These are phyloP conservation scores for Xylariaceae sp. DNA, from an alignment of 2,329 filamentous ascomycete species.

Conservation along the genomic window DNA sequence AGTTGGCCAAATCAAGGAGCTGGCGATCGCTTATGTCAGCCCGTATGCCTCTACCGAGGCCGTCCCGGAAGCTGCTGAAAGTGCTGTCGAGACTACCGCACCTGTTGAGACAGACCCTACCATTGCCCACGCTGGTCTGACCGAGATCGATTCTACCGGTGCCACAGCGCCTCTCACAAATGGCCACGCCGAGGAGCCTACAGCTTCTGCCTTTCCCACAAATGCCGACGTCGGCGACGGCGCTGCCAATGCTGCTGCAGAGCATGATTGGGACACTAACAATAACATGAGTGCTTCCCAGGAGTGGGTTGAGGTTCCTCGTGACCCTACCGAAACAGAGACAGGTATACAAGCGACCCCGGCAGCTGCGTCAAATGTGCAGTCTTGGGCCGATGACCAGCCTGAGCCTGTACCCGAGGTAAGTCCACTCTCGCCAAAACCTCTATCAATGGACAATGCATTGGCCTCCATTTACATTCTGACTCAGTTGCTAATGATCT, in stretches of 20 bases:
- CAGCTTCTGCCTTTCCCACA: conserved; percentile 37
- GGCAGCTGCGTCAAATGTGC: conserved; percentile 49
- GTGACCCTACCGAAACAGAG: conserved; percentile 71
- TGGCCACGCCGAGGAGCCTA: conserved; percentile 38
- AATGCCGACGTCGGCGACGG: conserved; percentile 51
- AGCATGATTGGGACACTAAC: conserved; percentile 60
- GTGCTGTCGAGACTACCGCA: conserved; percentile 30
- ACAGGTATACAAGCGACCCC: conserved; percentile 59
- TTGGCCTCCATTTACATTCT: too few species aligned
- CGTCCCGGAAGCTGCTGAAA: conserved; percentile 28
- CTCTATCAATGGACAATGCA: too few species aligned
- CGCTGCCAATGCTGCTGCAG: conserved; percentile 58
- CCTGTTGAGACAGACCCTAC: conserved; percentile 59
- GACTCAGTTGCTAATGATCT: conserved; percentile 9
- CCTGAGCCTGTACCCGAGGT: conserved; percentile 50
- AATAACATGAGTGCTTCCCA: conserved; percentile 47
- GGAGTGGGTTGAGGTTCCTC: conserved; percentile 75
- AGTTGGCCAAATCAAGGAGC: conserved; percentile 59
- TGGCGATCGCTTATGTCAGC: conserved; percentile 47
- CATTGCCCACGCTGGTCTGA: conserved; percentile 61
- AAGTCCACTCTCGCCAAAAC: conserved; percentile 22
- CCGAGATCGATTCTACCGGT: conserved; percentile 57
- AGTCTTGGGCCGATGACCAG: conserved; percentile 81
- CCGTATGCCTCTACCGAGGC: conserved; percentile 31
- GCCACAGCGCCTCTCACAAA: conserved; percentile 39